phyloP scores from a whole-genome alignment of 2,329 filamentous ascomycete genomes.

The Waltergamsia citrina region DNA sequence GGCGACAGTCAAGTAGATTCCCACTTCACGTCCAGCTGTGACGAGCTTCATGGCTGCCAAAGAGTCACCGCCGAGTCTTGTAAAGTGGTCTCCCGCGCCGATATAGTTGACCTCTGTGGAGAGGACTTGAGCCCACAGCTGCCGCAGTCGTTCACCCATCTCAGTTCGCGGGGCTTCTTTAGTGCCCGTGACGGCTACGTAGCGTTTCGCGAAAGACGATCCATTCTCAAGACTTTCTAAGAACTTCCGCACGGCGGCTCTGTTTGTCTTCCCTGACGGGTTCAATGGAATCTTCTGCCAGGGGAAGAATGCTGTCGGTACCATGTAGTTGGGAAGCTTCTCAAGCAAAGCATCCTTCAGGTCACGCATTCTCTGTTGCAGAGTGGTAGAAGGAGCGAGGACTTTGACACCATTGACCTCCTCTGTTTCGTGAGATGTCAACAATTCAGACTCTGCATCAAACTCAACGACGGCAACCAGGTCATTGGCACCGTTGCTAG shows the following conservation, averaged over 20 bases:
- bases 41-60: slow-evolving; percentile 5
- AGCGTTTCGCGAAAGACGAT: background rate
- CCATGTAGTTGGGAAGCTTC: slow-evolving; percentile 25
- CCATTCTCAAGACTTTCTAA: slow-evolving; percentile 2
- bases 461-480: slow-evolving; percentile 5
- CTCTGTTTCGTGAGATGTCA: slow-evolving; percentile 1
- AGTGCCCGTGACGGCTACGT: slow-evolving; percentile 16
- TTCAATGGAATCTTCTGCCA: slow-evolving; percentile 31
- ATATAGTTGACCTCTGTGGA: slow-evolving; percentile 11
- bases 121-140: slow-evolving; percentile 6
- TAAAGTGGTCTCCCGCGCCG: slow-evolving; percentile 30
- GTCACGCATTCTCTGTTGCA: background rate
- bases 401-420: slow-evolving; percentile 2
- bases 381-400: slow-evolving; percentile 2
- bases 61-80: slow-evolving; percentile 30
- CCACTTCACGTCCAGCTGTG: slow-evolving; percentile 1
- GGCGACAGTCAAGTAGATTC: slow-evolving; percentile 3
- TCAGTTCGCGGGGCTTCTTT: slow-evolving; percentile 6
- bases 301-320: slow-evolving; percentile 33
- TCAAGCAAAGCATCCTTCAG: slow-evolving; percentile 2
- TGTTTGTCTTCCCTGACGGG: slow-evolving; percentile 25
- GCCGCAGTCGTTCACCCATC: slow-evolving; percentile 2
- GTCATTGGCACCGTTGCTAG: slow-evolving; percentile 2
- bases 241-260: slow-evolving; percentile 1
- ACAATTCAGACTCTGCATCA: slow-evolving; percentile 3